phyloP scores from a whole-genome alignment of 1,284 basidiomycete species.

The Ustilago xerochloae region DNA sequence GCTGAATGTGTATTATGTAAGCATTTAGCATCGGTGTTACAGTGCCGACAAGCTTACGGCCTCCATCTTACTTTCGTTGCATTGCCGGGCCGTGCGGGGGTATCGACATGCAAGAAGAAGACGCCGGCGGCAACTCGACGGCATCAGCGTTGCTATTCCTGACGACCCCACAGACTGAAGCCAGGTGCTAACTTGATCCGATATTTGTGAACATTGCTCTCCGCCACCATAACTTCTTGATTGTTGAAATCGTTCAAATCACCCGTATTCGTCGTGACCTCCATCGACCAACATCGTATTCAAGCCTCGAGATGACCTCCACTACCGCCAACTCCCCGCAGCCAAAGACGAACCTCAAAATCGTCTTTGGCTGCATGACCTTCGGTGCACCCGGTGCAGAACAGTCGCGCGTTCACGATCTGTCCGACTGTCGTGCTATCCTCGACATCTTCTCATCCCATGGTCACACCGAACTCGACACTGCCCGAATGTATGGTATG shows the following conservation, averaged over 20 bases:
- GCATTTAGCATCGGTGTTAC: background rate
- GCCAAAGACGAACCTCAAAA: slow-evolving; percentile 70
- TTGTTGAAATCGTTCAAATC: no score
- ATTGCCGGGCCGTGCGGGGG: slow-evolving; percentile 9
- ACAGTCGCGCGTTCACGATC: slow-evolving; percentile 72
- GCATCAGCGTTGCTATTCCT: background rate
- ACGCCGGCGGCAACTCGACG: background rate
- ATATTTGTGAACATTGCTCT: no score
- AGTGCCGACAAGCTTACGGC: background rate
- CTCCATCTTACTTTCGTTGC: background rate
- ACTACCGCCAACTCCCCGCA: slow-evolving; percentile 71
- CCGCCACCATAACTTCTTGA: background rate
- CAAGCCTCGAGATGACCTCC: slow-evolving; percentile 13
- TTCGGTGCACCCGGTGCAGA: slow-evolving; percentile 69
- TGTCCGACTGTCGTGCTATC: slow-evolving; percentile 73
- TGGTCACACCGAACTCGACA: slow-evolving; percentile 74
- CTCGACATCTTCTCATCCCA: slow-evolving; percentile 74
- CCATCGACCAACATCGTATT: background rate
- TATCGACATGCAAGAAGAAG: no score
- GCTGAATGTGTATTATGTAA: background rate
- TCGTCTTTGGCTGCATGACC: slow-evolving; percentile 71
- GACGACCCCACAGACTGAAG: no score
- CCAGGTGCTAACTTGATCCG: no score
- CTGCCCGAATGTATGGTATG: slow-evolving; percentile 72
- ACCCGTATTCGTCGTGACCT: background rate